phyloP scores from a whole-genome alignment of 306 rosid species.

The Ammopiptanthus mongolicus region DNA sequence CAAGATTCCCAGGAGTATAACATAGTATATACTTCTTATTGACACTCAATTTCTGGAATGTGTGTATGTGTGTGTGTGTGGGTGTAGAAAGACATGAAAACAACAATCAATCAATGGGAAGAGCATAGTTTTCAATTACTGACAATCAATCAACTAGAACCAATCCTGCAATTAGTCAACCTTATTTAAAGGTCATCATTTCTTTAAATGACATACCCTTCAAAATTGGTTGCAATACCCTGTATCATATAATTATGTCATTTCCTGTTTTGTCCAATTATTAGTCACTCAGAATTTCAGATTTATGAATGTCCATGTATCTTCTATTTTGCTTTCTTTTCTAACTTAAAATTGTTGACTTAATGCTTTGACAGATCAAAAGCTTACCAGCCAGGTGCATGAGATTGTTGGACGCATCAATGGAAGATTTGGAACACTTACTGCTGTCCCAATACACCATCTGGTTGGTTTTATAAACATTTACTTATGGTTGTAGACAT shows the following conservation, averaged over 20 bases:
- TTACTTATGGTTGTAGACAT: constrained; percentile 5
- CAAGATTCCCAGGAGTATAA: too few relatives aligned
- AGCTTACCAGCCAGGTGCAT: constrained; percentile 97
- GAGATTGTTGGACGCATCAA: constrained; percentile 98
- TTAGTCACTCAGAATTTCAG: not conserved
- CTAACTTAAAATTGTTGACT: not conserved
- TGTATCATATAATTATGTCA: not conserved
- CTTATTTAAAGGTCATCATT: not conserved
- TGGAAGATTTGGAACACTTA: constrained; percentile 96
- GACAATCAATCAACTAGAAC: not conserved
- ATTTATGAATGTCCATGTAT: not conserved
- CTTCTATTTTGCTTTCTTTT: not conserved
- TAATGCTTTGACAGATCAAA: constrained; percentile 66
- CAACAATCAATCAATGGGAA: not conserved
- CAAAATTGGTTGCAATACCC: not conserved
- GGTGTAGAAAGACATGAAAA: too few relatives aligned
- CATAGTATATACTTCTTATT: too few relatives aligned
- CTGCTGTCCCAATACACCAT: constrained; percentile 94
- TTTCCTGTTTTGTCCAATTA: not conserved
- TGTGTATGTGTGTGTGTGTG: too few relatives aligned
- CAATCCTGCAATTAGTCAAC: not conserved
- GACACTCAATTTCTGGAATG: too few relatives aligned
- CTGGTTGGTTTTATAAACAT: constrained; percentile 57
- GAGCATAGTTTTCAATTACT: not conserved
- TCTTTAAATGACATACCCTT: not conserved